Base-by-base conservation (phyloP, 2,329 filamentous ascomycete genomes). In the Nothophoma quercina region DNA sequence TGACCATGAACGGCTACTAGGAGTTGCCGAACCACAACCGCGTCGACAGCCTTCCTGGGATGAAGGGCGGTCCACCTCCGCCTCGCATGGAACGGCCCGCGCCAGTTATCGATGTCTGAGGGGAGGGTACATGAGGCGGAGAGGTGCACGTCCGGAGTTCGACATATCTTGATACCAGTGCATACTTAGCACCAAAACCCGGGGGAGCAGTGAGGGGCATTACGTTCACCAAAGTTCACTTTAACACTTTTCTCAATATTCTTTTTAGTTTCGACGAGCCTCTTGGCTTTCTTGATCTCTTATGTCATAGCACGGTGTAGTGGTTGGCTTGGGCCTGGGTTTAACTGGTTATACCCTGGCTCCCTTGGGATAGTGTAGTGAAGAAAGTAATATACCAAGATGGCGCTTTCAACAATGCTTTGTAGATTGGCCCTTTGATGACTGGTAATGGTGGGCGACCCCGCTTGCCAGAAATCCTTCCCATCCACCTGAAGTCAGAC, bases 1-100 rank as follows among this genome's bases (percentile, higher is more conserved):
- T 95, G 87, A 96, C 92, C 65, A 96, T 98, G 92, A 99, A 98
- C 80, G 95, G 95, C 77, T 97, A 98, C 83, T 97, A 93, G 68
- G 66, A 68, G 46, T 62, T 63, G 49, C 67, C 69, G 32, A 62
- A 60, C 50, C 66, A 70, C 56, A 65, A 56, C 62, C 68, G 69
- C 45, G 65, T 70, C 47, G 65, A 70, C 46, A 70, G 67, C 53
- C 59, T 62, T 23, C 46, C 55, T 34, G 65, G 67, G 29, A 61
- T 55, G 50, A 69, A 66, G 58, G 55, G 56, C 29, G 50, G 38
- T 23, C 62, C 59, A 40, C 55, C 53, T 25, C 60, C 57, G 23
- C 55, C 61, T 33, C 64, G 63, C 47, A 62, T 65, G 60, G 63
- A 64, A 36, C 56, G 61, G 41, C 58, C 52, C 16, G 53, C 55